Base-by-base conservation (phyloP, 1,139 yeast genomes). In the Debaryomyces psychrophilus region DNA sequence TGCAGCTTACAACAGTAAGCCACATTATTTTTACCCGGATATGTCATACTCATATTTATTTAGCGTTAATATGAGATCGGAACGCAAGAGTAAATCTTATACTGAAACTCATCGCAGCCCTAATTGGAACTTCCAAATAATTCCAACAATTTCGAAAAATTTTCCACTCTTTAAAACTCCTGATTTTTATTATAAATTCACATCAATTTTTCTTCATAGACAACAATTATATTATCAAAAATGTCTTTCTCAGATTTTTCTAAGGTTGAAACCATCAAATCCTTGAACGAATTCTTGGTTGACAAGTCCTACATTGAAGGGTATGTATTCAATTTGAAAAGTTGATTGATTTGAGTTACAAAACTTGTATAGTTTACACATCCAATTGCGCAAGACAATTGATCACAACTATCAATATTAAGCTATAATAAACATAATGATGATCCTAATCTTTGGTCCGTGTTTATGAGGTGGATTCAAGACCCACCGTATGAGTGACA, bases 291-390 rank as follows among this genome's bases (percentile, higher is more conserved):
- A 63, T 85, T 81, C 82, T 85, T 92, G 76, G 89, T 86, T 73
- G 92, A 87, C 77, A 88, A 90, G 82, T 87, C 95, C 59, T 90
- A 90, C 87, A 69, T 90, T 64, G 93, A 88, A 71, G 96, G 97
- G 95, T 89, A 86, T 72, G 95, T 80, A 45, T 44, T 29, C 15
- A 29, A 14, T 29, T 29, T 14, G 36, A 37, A 34, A n/a, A 17
- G 27, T 36, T 22, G 4, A 27, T 12, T 18, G 31, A 23, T 15
- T 28, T 22, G 41, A 38, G 34, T 28, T 18, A 28, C 33, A 18
- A 36, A 27, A 14, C 23, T 41, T 27, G 20, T 35, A 37, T 34
- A 27, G 34, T 37, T 40, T 31, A 22, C 4, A n/a, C 20, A 15
- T 15, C 11, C 4, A n/a, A 6, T 15, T 34, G 20, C 23, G 17